Percentiles rank a stretch among this genome's conserved stretches.
phyloP scores from a whole-genome alignment of 2,329 filamentous ascomycete genomes.

The Penicillium capsulatum region DNA sequence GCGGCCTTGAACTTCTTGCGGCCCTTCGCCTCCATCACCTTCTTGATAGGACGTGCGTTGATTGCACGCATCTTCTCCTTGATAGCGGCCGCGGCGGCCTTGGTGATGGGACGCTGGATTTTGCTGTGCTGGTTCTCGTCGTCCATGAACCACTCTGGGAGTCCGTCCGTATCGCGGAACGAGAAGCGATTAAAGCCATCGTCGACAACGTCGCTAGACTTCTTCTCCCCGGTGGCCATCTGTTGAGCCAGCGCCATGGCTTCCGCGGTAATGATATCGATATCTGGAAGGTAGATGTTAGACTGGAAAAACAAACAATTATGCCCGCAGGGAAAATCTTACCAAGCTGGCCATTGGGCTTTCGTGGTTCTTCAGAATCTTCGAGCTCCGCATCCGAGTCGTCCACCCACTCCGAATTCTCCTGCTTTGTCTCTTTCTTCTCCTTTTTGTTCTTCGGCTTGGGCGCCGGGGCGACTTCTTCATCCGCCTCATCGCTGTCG shows the following conservation, averaged over 20 bases:
- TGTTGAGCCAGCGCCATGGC: conserved; percentile 96
- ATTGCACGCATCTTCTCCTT: conserved; percentile 89
- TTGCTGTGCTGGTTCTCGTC: conserved; percentile 83
- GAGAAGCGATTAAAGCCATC: conserved; percentile 91
- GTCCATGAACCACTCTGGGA: conserved; percentile 97
- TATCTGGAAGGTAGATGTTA: conserved; percentile 56
- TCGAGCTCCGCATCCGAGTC: conserved; percentile 38
- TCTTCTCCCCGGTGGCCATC: conserved; percentile 80
- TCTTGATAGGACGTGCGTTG: conserved; percentile 97
- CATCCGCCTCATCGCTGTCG: conserved; percentile 15
- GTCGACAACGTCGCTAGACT: conserved; percentile 73
- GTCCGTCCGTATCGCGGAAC: conserved; percentile 83
- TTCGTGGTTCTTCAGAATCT: conserved; percentile 37
- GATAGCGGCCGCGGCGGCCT: conserved; percentile 84
- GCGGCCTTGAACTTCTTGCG: conserved; percentile 96
- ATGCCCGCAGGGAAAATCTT: no score
- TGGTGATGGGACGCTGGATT: conserved; percentile 81
- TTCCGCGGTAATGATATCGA: conserved; percentile 98
- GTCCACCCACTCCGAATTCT: conserved; percentile 22
- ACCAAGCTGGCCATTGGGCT: conserved; percentile 44
- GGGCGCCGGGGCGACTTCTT: conserved; percentile 15
- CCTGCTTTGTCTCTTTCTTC: conserved; percentile 21
- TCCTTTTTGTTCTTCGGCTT: conserved; percentile 24
- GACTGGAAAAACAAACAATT: conserved; percentile 22
- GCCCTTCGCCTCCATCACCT: conserved; percentile 92